Percentiles rank a stretch among this genome's conserved stretches.
Evolutionary conservation across 352 stramenopile species (phyloP).

Genomic region (Stramenopiles sp.): DNA sequence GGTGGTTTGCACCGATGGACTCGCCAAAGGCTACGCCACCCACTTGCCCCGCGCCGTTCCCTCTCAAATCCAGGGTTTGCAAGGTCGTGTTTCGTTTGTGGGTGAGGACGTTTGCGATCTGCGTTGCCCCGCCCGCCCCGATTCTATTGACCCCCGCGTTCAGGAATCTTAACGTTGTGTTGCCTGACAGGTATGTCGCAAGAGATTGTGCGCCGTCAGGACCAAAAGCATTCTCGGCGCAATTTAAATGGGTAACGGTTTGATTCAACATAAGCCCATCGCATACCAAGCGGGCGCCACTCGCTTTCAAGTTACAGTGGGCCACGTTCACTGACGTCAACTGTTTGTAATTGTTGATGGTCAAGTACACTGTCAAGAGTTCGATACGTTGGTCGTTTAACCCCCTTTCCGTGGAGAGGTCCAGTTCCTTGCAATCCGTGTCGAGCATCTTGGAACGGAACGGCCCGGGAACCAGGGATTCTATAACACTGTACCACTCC

Average conservation of each 20-base stretch:
- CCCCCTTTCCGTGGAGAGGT: not conserved
- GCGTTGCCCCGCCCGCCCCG: not conserved
- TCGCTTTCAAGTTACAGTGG: not conserved
- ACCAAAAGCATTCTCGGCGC: not conserved
- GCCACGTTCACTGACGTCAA: not conserved
- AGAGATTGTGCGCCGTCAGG: not conserved
- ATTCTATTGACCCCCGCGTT: not conserved
- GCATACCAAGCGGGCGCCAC: not conserved
- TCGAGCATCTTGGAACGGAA: not conserved
- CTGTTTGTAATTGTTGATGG: not conserved
- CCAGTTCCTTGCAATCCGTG: not conserved
- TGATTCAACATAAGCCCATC: constrained; percentile 6
- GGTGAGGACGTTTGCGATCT: not conserved
- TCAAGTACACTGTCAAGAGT: not conserved
- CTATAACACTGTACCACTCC: not conserved
- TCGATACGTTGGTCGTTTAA: not conserved
- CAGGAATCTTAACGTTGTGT: not conserved
- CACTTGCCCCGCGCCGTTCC: not conserved
- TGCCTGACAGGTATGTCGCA: not conserved
- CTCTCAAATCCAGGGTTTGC: not conserved
- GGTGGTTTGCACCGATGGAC: not conserved
- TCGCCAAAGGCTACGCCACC: not conserved
- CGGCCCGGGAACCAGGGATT: not conserved
- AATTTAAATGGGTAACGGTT: not conserved
- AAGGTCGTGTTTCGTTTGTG: not conserved